Percentiles rank a stretch among this genome's conserved stretches.
Evolutionary conservation across 2,329 filamentous ascomycete genomes (phyloP).

Genomic region (Ophiobolus disseminans): DNA sequence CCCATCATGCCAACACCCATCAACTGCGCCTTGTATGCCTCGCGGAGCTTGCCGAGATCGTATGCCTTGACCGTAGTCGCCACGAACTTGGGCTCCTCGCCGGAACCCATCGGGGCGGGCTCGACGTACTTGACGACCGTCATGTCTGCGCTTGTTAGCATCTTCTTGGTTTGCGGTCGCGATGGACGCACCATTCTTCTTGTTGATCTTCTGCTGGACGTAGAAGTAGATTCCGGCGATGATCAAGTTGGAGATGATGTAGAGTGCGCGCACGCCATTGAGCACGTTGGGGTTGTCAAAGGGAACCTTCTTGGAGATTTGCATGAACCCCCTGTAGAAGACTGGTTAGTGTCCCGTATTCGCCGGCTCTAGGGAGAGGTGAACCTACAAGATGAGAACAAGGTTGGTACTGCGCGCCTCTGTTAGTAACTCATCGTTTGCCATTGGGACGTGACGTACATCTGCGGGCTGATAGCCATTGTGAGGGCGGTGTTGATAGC

Average conservation of each 20-base stretch:
- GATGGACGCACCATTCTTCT: conserved; percentile 88
- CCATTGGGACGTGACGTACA: conserved; percentile 31
- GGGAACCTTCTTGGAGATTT: conserved; percentile 92
- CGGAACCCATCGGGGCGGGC: conserved; percentile 88
- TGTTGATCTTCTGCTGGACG: conserved; percentile 84
- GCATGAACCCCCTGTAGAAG: conserved; percentile 81
- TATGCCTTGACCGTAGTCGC: conserved; percentile 97
- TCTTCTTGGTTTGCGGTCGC: too few species aligned
- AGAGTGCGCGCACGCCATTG: conserved; percentile 68
- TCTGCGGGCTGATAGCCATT: conserved; percentile 49
- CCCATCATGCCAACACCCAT: conserved; percentile 99
- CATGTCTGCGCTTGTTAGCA: conserved; percentile 70
- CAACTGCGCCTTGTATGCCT: conserved; percentile 85
- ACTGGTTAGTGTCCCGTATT: conserved; percentile 11
- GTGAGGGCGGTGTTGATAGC: conserved; percentile 11
- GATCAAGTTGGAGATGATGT: conserved; percentile 77
- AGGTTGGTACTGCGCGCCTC: conserved; percentile 42
- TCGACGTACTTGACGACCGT: conserved; percentile 99
- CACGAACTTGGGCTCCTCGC: conserved; percentile 93
- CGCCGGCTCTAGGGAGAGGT: neutral
- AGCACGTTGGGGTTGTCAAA: conserved; percentile 85
- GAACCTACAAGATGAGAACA: conserved; percentile 47
- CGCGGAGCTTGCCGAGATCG: conserved; percentile 84
- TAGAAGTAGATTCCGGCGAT: conserved; percentile 87
- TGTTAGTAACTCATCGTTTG: conserved; percentile 32